phyloP scores from a whole-genome alignment of 1,139 yeast species.

The Suhomyces bokatorum region DNA sequence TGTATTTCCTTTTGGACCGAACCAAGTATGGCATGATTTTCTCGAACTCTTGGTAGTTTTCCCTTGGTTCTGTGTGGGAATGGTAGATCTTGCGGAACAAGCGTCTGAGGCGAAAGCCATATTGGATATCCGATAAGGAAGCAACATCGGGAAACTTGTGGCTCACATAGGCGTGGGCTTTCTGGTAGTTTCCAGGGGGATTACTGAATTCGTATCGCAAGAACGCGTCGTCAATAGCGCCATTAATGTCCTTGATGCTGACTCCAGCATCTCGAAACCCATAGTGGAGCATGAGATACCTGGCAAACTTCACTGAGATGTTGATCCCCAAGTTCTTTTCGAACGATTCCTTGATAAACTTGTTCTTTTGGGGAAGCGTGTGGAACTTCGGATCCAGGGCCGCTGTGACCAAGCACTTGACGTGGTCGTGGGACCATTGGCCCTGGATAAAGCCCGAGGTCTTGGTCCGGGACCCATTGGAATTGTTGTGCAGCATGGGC shows the following conservation, averaged over 20 bases:
- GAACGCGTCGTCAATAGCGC: slow-evolving; percentile 19
- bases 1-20: background rate
- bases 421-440: slow-evolving; percentile 15
- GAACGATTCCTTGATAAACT: slow-evolving; percentile 8
- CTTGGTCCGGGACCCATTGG: background rate
- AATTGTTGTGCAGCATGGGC: background rate
- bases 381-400: background rate
- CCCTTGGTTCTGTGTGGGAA: slow-evolving; percentile 18
- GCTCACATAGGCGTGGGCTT: slow-evolving; percentile 6
- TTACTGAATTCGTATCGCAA: slow-evolving; percentile 6
- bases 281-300: slow-evolving; percentile 22
- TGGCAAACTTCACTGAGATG: slow-evolving; percentile 15
- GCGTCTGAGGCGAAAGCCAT: slow-evolving; percentile 20
- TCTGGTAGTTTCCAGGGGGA: slow-evolving; percentile 5
- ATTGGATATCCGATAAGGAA: slow-evolving; percentile 15
- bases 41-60: slow-evolving; percentile 16
- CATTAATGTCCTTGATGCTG: slow-evolving; percentile 13
- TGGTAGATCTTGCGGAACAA: slow-evolving; percentile 20
- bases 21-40: slow-evolving; percentile 6
- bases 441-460: slow-evolving; percentile 1
- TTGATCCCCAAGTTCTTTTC: slow-evolving; percentile 7
- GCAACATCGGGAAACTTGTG: slow-evolving; percentile 4
- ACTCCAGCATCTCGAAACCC: slow-evolving; percentile 17
- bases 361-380: slow-evolving; percentile 2
- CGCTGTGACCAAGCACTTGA: slow-evolving; percentile 12